Conservation (phyloP, 352 stramenopile species). For the Pythium aristosporum region DNA sequence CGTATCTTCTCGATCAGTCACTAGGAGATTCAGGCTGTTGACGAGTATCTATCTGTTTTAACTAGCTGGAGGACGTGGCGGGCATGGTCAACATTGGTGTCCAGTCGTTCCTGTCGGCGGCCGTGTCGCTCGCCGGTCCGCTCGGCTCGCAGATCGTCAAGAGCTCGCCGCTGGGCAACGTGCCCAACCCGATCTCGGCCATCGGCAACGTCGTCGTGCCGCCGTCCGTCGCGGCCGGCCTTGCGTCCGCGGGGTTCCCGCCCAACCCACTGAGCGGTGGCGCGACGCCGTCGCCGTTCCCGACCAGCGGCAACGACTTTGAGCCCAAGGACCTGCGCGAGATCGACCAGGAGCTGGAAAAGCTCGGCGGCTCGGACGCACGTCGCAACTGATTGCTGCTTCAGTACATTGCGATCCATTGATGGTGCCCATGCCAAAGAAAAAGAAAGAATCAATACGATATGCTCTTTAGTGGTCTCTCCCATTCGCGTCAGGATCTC, state of each 20-base stretch:
- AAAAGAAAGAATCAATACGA: background rate
- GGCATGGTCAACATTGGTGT: slow-evolving; percentile 79
- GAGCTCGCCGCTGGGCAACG: slow-evolving; percentile 57
- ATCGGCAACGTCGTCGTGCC: slow-evolving; percentile 53
- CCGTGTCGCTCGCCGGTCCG: slow-evolving; percentile 75
- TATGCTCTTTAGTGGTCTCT: too few relatives aligned
- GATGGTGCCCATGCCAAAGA: background rate
- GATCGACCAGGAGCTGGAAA: slow-evolving; percentile 71
- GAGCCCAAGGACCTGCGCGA: slow-evolving; percentile 61
- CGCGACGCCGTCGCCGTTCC: slow-evolving; percentile 19
- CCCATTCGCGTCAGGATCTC: background rate
- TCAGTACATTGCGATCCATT: too few relatives aligned
- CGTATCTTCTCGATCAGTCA: slow-evolving; percentile 16
- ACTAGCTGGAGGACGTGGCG: slow-evolving; percentile 65
- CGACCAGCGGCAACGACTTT: slow-evolving; percentile 31
- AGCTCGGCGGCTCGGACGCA: slow-evolving; percentile 46
- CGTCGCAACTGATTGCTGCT: slow-evolving; percentile 20
- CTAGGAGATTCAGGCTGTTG: background rate
- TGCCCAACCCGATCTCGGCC: slow-evolving; percentile 80
- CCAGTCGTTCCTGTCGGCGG: slow-evolving; percentile 74
- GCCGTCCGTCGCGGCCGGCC: slow-evolving; percentile 40
- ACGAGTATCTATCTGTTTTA: background rate
- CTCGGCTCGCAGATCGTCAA: slow-evolving; percentile 63
- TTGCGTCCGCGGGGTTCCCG: slow-evolving; percentile 42
- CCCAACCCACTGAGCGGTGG: slow-evolving; percentile 33